phyloP scores from a whole-genome alignment of 768 basidiomycete species.

The Kwoniella sp. region DNA sequence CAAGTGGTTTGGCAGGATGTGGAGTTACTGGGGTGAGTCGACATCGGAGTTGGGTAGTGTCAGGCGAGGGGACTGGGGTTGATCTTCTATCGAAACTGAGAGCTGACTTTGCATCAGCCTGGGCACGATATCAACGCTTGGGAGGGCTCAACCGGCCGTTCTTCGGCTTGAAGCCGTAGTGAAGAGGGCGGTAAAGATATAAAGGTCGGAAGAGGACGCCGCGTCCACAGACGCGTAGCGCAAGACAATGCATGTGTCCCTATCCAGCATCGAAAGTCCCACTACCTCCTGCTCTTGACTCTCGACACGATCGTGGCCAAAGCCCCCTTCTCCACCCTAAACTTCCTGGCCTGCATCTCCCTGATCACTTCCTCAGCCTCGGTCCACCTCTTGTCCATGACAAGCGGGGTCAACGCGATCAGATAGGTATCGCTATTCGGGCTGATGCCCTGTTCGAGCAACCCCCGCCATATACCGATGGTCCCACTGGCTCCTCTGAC shows the following conservation, averaged over 20 bases:
- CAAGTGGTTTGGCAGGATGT: conserved; percentile 79
- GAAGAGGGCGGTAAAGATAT: neutral
- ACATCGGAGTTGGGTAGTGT: no score
- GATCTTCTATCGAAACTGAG: neutral
- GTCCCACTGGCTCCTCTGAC: conserved; percentile 15
- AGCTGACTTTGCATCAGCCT: conserved; percentile 2
- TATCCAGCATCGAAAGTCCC: no score
- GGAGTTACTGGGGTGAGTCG: conserved; percentile 76
- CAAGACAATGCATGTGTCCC: no score
- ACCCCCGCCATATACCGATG: conserved; percentile 21
- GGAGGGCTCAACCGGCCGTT: conserved; percentile 8
- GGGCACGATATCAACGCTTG: conserved; percentile 13
- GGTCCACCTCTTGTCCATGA: conserved; percentile 59
- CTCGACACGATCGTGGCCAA: conserved; percentile 56
- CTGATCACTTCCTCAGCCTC: conserved; percentile 60
- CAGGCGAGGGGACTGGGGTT: no score
- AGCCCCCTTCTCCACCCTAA: conserved; percentile 51
- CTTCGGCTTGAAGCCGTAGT: conserved; percentile 7
- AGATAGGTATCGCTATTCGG: conserved; percentile 69
- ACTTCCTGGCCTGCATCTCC: conserved; percentile 58
- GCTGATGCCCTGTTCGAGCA: conserved; percentile 56
- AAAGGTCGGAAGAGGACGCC: no score
- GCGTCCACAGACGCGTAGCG: no score
- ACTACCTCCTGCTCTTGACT: conserved; percentile 54
- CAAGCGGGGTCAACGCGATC: conserved; percentile 65